Evolutionary conservation across 495 filamentous ascomycete genomes (phyloP).

Genomic region (Glutinoglossum americanum): DNA sequence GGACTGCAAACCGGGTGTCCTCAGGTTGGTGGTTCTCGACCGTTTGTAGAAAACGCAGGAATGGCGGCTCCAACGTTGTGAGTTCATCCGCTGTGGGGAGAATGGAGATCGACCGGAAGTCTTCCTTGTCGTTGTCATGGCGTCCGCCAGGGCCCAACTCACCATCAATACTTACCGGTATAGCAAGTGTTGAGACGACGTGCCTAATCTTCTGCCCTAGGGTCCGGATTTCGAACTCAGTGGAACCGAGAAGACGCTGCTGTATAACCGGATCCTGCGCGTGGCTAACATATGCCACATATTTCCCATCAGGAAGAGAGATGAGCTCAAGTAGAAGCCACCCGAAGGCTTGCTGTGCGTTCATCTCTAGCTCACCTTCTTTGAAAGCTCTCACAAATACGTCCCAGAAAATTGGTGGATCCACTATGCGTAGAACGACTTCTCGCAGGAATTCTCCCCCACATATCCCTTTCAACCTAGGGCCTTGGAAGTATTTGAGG

Average conservation of each 20-base stretch:
- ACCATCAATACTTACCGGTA: neutral
- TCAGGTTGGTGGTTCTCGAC: neutral
- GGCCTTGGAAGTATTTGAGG: conserved; percentile 13
- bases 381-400: conserved; percentile 25
- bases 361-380: conserved; percentile 16
- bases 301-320: conserved; percentile 16
- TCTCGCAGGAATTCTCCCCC: conserved; percentile 33
- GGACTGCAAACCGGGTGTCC: conserved; percentile 21
- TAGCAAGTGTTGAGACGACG: conserved; percentile 14
- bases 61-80: conserved; percentile 31
- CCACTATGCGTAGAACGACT: conserved; percentile 27
- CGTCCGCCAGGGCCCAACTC: conserved; percentile 36
- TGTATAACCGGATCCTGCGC: conserved; percentile 13
- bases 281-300: conserved; percentile 12
- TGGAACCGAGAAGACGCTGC: conserved; percentile 15
- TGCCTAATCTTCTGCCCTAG: conserved; percentile 26
- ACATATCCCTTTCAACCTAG: conserved; percentile 26
- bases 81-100: conserved; percentile 51
- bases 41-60: conserved; percentile 25
- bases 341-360: conserved; percentile 25
- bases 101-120: conserved; percentile 41
- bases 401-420: conserved; percentile 42
- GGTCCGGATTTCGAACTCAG: conserved; percentile 15
- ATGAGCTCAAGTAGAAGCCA: conserved; percentile 40
- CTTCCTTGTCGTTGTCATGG: conserved; percentile 54